A percentile compares a stretch with the other conserved stretches of the same genome.
Conservation (phyloP, 805 yeast species). For the Candida pseudoglaebosa region DNA sequence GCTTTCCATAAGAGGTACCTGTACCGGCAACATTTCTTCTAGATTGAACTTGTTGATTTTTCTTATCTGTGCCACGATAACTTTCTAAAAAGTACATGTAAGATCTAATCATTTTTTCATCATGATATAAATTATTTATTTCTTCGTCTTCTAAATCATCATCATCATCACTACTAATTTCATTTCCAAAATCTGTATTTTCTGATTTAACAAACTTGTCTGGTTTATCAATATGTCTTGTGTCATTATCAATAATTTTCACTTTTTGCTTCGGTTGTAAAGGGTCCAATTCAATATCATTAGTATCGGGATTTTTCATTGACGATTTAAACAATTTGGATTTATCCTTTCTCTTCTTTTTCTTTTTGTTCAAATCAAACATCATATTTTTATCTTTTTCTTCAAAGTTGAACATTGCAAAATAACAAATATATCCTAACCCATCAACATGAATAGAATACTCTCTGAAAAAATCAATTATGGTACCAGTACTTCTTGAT, state of each 20-base stretch:
- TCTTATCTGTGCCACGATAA: slow-evolving; percentile 40
- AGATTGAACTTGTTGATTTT: background rate
- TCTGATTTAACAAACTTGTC: slow-evolving; percentile 9
- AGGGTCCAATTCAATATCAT: slow-evolving; percentile 15
- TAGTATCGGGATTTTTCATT: slow-evolving; percentile 5
- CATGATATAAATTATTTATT: slow-evolving; percentile 34
- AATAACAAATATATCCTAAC: slow-evolving; percentile 88
- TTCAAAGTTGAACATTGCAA: slow-evolving; percentile 87
- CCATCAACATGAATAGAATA: slow-evolving; percentile 90
- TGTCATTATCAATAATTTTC: slow-evolving; percentile 12
- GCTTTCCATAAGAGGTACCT: slow-evolving; percentile 5
- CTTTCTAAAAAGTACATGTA: slow-evolving; percentile 84
- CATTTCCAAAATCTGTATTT: slow-evolving; percentile 13
- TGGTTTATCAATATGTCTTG: slow-evolving; percentile 12
- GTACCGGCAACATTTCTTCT: slow-evolving; percentile 3
- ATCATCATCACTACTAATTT: slow-evolving; percentile 11
- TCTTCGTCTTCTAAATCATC: slow-evolving; percentile 6
- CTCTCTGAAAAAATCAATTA: slow-evolving; percentile 89
- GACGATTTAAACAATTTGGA: slow-evolving; percentile 6
- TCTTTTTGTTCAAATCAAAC: slow-evolving; percentile 23
- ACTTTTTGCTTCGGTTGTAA: slow-evolving; percentile 12
- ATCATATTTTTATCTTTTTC: slow-evolving; percentile 48
- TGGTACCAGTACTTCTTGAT: slow-evolving; percentile 66
- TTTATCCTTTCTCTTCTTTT: slow-evolving; percentile 13
- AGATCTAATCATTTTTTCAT: slow-evolving; percentile 89